Evolutionary conservation across 768 basidiomycete genomes (phyloP).

Genomic region (Hericium rajendrae): DNA sequence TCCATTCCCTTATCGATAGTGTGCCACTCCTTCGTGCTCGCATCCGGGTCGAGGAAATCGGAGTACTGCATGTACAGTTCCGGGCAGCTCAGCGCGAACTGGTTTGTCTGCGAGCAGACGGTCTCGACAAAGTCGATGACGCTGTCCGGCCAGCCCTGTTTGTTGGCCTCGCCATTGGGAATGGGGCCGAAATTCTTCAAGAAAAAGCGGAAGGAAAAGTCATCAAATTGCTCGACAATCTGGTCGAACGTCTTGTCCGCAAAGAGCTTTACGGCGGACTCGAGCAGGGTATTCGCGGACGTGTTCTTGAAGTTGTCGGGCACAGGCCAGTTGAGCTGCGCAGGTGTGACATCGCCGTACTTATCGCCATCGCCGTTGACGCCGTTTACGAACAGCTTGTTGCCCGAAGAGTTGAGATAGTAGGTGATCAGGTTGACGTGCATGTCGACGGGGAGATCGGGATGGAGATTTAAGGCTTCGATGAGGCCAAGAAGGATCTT

Average conservation of each 20-base stretch:
- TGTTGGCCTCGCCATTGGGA: background rate
- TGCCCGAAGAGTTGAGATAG: conserved; percentile 6
- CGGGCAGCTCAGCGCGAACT: conserved; percentile 19
- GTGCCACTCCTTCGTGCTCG: conserved; percentile 13
- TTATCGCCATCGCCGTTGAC: background rate
- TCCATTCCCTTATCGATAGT: conserved; percentile 16
- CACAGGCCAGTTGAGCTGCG: conserved; percentile 7
- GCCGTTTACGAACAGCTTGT: conserved; percentile 9
- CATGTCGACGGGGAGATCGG: conserved; percentile 7
- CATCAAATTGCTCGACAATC: conserved; percentile 7
- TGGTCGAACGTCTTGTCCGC: conserved; percentile 4
- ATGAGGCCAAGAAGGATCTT: conserved; percentile 8
- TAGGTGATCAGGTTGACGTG: conserved; percentile 9
- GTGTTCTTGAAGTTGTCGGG: background rate
- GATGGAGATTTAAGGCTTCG: background rate
- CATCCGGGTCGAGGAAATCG: conserved; percentile 6
- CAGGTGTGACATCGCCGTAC: conserved; percentile 3
- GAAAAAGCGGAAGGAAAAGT: conserved; percentile 16
- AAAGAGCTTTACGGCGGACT: conserved; percentile 9
- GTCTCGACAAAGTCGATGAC: conserved; percentile 19
- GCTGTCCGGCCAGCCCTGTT: conserved; percentile 11
- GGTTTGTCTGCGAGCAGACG: conserved; percentile 17
- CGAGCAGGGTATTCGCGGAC: conserved; percentile 8
- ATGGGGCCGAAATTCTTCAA: background rate
- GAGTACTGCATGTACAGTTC: conserved; percentile 18